A percentile compares a stretch with the other conserved stretches of the same genome.
These are phyloP conservation scores for Tulasnella sp. DNA, from an alignment of 768 basidiomycete species.

Conservation along the genomic window DNA sequence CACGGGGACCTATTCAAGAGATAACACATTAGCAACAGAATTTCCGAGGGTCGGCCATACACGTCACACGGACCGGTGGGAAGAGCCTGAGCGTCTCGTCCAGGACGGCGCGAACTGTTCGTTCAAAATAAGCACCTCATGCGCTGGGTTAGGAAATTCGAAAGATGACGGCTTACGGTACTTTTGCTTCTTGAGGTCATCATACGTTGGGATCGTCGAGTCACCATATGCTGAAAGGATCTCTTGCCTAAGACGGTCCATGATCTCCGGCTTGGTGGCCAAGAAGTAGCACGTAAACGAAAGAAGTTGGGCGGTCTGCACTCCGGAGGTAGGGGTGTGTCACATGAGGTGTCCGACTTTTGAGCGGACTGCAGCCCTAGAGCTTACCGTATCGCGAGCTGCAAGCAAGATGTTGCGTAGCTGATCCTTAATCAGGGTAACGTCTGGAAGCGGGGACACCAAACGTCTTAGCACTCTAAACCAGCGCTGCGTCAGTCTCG, in stretches of 20 bases:
- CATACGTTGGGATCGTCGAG: constrained; percentile 28
- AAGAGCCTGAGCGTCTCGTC: constrained; percentile 38
- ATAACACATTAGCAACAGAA: background rate
- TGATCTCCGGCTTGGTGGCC: constrained; percentile 32
- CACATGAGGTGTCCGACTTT: background rate
- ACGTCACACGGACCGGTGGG: constrained; percentile 32
- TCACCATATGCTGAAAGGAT: constrained; percentile 21
- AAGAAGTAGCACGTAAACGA: constrained; percentile 35
- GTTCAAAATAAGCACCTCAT: background rate
- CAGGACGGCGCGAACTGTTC: constrained; percentile 36
- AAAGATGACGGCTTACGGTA: background rate
- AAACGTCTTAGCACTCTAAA: background rate
- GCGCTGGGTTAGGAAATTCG: background rate
- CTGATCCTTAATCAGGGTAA: constrained; percentile 15
- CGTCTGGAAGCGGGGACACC: background rate
- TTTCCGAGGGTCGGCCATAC: background rate
- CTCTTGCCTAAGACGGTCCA: constrained; percentile 31
- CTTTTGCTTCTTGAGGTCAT: constrained; percentile 31
- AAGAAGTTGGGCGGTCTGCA: constrained; percentile 34
- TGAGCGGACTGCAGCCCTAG: background rate
- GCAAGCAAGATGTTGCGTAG: constrained; percentile 34
- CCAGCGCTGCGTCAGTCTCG: background rate
- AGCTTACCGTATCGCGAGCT: constrained; percentile 37
- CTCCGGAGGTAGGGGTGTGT: background rate
- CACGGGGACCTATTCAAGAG: constrained; percentile 16